A percentile compares a stretch with the other conserved stretches of the same genome.
Evolutionary conservation across 768 basidiomycete genomes (phyloP).

Genomic region (Mycena polygramma): DNA sequence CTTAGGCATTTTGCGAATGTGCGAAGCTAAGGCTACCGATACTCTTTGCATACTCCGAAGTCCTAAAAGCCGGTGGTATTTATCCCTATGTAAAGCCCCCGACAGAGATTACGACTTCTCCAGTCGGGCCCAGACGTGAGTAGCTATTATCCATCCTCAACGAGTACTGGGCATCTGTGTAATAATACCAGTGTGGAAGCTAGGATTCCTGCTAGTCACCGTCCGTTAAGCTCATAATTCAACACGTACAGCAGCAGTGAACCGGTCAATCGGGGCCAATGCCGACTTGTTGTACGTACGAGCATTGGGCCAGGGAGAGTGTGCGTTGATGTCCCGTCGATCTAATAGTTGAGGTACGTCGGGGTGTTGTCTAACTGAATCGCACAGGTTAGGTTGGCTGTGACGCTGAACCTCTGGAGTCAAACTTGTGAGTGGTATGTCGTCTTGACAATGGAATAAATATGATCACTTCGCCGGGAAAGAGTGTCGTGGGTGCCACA

Average conservation of each 20-base stretch:
- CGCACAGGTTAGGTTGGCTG: slow-evolving; percentile 33
- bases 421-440: not conserved
- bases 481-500: slow-evolving; percentile 30
- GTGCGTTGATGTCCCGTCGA: slow-evolving; percentile 5
- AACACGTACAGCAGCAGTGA: slow-evolving; percentile 21
- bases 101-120: slow-evolving; percentile 24
- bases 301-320: slow-evolving; percentile 27
- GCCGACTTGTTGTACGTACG: slow-evolving; percentile 29
- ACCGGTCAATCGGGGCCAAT: slow-evolving; percentile 23
- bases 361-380: slow-evolving; percentile 34
- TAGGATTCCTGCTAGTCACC: not conserved
- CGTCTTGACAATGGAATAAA: not conserved
- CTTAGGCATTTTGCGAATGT: no score
- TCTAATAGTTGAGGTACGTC: slow-evolving; percentile 35
- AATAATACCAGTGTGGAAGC: slow-evolving; percentile 35
- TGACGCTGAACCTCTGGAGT: slow-evolving; percentile 29
- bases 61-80: slow-evolving; percentile 28
- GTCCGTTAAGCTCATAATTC: not conserved
- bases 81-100: slow-evolving; percentile 17
- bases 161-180: slow-evolving; percentile 19
- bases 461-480: slow-evolving; percentile 23
- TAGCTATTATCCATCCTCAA: slow-evolving; percentile 25
- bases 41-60: no score
- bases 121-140: slow-evolving; percentile 26
- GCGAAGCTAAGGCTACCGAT: no score